These are phyloP conservation scores for Trypanosoma theileri DNA, from an alignment of 208 protist genomes.

Conservation along the genomic window DNA sequence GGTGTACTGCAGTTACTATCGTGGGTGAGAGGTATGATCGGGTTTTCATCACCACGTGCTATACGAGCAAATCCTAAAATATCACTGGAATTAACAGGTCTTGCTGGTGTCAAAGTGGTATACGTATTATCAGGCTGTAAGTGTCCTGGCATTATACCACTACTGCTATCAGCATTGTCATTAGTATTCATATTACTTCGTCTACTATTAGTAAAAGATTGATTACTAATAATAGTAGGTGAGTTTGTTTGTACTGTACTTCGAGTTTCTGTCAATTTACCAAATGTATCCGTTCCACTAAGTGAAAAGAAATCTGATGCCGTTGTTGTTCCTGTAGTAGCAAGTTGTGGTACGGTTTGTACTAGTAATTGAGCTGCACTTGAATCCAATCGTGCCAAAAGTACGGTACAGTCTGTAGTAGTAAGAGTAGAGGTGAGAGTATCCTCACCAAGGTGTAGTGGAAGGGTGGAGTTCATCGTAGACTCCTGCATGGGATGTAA, in stretches of 20 bases:
- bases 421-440: neutral
- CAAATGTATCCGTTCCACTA: neutral
- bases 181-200: neutral
- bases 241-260: neutral
- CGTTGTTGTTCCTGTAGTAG: neutral
- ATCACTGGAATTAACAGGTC: no score
- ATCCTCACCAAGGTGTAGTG: neutral
- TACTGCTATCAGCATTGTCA: neutral
- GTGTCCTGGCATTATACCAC: neutral
- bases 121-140: neutral
- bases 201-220: neutral
- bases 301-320: neutral
- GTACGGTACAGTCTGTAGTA: neutral
- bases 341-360: neutral
- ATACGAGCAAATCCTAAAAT: neutral
- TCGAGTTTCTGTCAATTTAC: neutral
- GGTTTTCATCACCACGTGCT: neutral
- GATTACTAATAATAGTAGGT: neutral
- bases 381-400: neutral
- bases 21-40: neutral
- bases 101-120: neutral
- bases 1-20: slow-evolving; percentile 1
- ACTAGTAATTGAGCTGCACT: neutral
- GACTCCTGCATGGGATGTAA: neutral
- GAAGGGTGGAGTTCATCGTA: neutral